A percentile compares a stretch with the other conserved stretches of the same genome.
These are phyloP conservation scores for Staphylotrichum tortipilum DNA, from an alignment of 495 filamentous ascomycete species.

Conservation along the genomic window DNA sequence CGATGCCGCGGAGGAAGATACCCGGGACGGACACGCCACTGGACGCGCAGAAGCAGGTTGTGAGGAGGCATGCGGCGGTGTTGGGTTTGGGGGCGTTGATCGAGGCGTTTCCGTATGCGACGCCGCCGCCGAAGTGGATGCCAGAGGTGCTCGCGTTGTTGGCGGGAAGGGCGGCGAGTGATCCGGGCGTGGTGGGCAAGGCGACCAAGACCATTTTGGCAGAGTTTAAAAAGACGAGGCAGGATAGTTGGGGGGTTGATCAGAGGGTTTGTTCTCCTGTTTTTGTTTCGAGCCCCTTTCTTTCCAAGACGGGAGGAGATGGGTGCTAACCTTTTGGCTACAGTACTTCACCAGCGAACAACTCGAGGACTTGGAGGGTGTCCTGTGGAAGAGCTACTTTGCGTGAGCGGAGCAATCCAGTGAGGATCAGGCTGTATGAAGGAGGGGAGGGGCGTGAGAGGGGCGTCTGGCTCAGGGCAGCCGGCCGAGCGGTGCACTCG, in stretches of 20 bases:
- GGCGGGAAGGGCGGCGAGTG: constrained; percentile 74
- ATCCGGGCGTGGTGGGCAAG: constrained; percentile 88
- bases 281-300: background rate
- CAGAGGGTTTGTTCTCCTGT: constrained; percentile 63
- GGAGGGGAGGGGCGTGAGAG: too few relatives aligned
- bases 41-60: constrained; percentile 69
- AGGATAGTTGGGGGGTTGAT: constrained; percentile 98
- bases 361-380: constrained; percentile 88
- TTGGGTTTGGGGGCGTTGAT: constrained; percentile 85
- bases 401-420: too few relatives aligned
- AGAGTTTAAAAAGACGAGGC: constrained; percentile 98
- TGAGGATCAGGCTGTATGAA: too few relatives aligned
- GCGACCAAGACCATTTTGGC: constrained; percentile 94
- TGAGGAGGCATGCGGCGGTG: constrained; percentile 82
- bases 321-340: constrained; percentile 16
- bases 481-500: too few relatives aligned
- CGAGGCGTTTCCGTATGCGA: constrained; percentile 94
- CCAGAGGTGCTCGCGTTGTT: constrained; percentile 83
- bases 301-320: too few relatives aligned
- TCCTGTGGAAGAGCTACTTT: constrained; percentile 99
- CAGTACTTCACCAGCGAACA: constrained; percentile 90
- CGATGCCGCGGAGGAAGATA: constrained; percentile 65
- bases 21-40: constrained; percentile 68
- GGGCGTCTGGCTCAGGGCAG: background rate
- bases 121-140: constrained; percentile 88